Percentiles rank a stretch among this genome's conserved stretches.
phyloP scores from a whole-genome alignment of 2,329 filamentous ascomycete species.

The Alternaria gansuensis region DNA sequence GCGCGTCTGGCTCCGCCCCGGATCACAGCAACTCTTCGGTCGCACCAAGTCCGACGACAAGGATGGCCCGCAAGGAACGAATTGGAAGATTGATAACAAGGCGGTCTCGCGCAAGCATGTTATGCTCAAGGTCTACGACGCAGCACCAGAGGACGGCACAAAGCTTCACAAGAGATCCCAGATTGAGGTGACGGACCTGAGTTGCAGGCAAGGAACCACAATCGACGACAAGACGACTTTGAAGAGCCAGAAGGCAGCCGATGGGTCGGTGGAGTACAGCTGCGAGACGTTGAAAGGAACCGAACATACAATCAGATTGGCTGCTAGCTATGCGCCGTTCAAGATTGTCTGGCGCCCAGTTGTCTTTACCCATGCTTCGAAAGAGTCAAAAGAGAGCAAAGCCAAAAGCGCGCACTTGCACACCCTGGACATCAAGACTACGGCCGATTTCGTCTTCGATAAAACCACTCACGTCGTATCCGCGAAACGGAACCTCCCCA shows the following conservation, averaged over 20 bases:
- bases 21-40: constrained; percentile 85
- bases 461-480: constrained; percentile 88
- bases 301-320: constrained; percentile 74
- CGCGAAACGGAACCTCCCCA: constrained; percentile 88
- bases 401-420: constrained; percentile 71
- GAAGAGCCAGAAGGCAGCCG: constrained; percentile 64
- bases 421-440: constrained; percentile 86
- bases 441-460: constrained; percentile 73
- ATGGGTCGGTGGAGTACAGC: constrained; percentile 39
- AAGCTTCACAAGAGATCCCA: constrained; percentile 71
- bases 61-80: constrained; percentile 46
- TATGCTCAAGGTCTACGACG: constrained; percentile 73
- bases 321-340: constrained; percentile 72
- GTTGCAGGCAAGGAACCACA: constrained; percentile 78
- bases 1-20: constrained; percentile 84
- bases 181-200: constrained; percentile 80
- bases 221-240: constrained; percentile 75
- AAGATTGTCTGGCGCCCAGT: constrained; percentile 80
- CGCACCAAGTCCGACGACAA: constrained; percentile 71
- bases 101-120: constrained; percentile 91
- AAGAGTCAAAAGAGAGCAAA: constrained; percentile 65
- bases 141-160: constrained; percentile 71
- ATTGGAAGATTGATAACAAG: constrained; percentile 74
- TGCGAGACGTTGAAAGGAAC: constrained; percentile 38
- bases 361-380: constrained; percentile 82